phyloP scores from a whole-genome alignment of 1,284 basidiomycete genomes.

The Ustilago hordei region DNA sequence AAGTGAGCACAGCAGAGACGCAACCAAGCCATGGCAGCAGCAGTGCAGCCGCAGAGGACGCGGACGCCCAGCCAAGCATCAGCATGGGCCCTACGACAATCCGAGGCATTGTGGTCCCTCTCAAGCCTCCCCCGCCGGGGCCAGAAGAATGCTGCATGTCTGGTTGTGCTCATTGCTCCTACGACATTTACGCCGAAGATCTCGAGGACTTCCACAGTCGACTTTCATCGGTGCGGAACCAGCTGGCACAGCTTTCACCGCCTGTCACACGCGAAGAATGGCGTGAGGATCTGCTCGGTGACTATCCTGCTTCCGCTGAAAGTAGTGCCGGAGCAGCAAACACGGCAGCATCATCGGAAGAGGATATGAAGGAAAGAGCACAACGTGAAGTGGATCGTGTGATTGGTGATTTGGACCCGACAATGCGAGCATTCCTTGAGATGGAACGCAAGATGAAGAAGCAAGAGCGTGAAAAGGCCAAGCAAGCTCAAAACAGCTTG shows the following conservation, averaged over 20 bases:
- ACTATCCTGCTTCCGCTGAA: slow-evolving; percentile 65
- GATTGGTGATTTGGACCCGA: slow-evolving; percentile 57
- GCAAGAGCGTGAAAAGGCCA: slow-evolving; percentile 36
- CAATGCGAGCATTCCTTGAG: slow-evolving; percentile 64
- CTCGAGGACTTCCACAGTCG: slow-evolving; percentile 77
- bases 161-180: slow-evolving; percentile 87
- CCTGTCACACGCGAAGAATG: slow-evolving; percentile 75
- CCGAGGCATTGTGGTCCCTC: slow-evolving; percentile 53
- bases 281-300: slow-evolving; percentile 73
- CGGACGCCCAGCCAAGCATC: slow-evolving; percentile 15
- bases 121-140: slow-evolving; percentile 63
- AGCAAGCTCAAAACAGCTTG: slow-evolving; percentile 6
- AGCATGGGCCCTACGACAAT: slow-evolving; percentile 30
- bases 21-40: not conserved
- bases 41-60: not conserved
- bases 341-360: slow-evolving; percentile 2
- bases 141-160: slow-evolving; percentile 85
- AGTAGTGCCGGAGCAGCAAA: slow-evolving; percentile 2
- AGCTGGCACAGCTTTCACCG: slow-evolving; percentile 73
- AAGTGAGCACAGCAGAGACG: slow-evolving; percentile 17
- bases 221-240: slow-evolving; percentile 73
- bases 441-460: slow-evolving; percentile 64
- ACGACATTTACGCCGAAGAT: slow-evolving; percentile 85
- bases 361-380: slow-evolving; percentile 36
- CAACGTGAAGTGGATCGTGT: slow-evolving; percentile 52